Percentiles rank a stretch among this genome's conserved stretches.
phyloP scores from a whole-genome alignment of 768 basidiomycete species.

The Trametes cubensis region DNA sequence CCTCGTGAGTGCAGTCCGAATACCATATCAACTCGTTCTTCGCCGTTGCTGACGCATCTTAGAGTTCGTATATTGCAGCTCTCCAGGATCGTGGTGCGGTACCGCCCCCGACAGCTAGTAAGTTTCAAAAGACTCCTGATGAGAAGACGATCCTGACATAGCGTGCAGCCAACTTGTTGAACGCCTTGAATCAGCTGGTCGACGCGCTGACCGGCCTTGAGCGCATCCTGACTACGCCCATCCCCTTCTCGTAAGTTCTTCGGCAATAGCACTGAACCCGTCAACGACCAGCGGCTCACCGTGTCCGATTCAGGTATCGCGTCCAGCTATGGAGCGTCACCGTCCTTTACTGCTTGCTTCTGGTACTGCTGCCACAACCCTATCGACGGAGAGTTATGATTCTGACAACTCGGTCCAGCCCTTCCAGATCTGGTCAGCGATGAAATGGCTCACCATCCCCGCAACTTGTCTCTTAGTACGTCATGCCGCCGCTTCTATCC shows the following conservation, averaged over 20 bases:
- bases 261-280: not conserved
- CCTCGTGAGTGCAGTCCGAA: slow-evolving; percentile 44
- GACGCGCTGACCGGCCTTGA: slow-evolving; percentile 72
- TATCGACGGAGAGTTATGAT: not conserved
- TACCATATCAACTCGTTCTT: not conserved
- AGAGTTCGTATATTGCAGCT: slow-evolving; percentile 70
- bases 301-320: slow-evolving; percentile 50
- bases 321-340: slow-evolving; percentile 72
- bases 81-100: slow-evolving; percentile 57
- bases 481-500: not conserved
- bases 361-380: slow-evolving; percentile 45
- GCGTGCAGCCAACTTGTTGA: slow-evolving; percentile 47
- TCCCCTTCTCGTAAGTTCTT: slow-evolving; percentile 66
- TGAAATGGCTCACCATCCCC: slow-evolving; percentile 69
- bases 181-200: slow-evolving; percentile 55
- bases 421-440: slow-evolving; percentile 58
- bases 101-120: slow-evolving; percentile 66
- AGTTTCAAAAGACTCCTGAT: slow-evolving; percentile 28
- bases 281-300: not conserved
- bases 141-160: not conserved
- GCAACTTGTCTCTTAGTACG: slow-evolving; percentile 55
- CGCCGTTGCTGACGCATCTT: slow-evolving; percentile 14
- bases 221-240: slow-evolving; percentile 73
- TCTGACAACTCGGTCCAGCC: slow-evolving; percentile 45
- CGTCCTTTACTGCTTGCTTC: slow-evolving; percentile 56